Evolutionary conservation across 176 grass and related monocot genomes (phyloP), one percentile per base, ranked within the genome.

Genomic region (Chloris gayana): DNA sequence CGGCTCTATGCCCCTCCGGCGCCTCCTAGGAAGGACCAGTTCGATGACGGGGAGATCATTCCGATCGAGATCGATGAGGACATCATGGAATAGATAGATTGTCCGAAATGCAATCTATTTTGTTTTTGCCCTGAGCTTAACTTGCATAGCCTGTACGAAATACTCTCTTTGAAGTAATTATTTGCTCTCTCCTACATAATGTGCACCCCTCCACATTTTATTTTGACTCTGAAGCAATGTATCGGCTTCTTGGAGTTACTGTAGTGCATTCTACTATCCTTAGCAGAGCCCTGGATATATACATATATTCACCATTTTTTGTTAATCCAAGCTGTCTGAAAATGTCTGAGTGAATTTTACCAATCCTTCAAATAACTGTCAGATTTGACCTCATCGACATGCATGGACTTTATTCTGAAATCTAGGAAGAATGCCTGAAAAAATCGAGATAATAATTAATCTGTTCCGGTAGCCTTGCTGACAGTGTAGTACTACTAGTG

Each of bases 31-130:
- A 94, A 91, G 60, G 91, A 94, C 53, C 78, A 82, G 42, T 94
- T 94, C 3, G 86, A 94, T 15, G 92, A 94, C 7, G 86, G 88
- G 29, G 88, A 91, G 86, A 70, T 91, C 53, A 76, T 75, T 31
- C 62, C 71, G 6, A 84, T 94, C 15, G 88, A 94, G 58, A 94
- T 94, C 27, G 88, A 94, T 9, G 91, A 91, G 19, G 88, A 88
- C 57, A 85, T 94, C 76, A 46, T 91, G 77, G 78, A 83, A 46
- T 94, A 91, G 76, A 17, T 49, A 17, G 49, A 39, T 67, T 51
- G 73, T 78, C 73, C 12, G 30, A 73, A 60, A 72, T 85, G 39
- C 57, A 65, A 33, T 29, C 50, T 76, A 51, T 26, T 67, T 47
- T 58, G 33, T 11, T 18, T 33, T 31, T 82, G 22, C 22, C 15